Evolutionary conservation across 768 basidiomycete genomes (phyloP).

Genomic region (Coprinopsis strossmayeri): DNA sequence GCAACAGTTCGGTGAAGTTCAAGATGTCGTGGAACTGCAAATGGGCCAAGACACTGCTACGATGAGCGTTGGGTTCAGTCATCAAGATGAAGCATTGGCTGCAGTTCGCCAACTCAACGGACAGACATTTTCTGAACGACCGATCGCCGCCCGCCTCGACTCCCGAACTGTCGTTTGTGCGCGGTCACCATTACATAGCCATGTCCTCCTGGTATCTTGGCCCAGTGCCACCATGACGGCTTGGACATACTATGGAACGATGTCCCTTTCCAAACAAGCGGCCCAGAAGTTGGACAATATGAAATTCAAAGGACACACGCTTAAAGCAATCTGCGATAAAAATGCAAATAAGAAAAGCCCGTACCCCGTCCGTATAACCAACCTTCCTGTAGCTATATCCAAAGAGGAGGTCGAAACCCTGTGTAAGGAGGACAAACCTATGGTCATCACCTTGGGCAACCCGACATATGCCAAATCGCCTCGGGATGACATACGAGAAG

Average conservation of each 20-base stretch:
- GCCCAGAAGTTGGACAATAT: constrained; percentile 32
- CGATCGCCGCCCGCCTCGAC: constrained; percentile 24
- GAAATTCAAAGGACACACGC: constrained; percentile 29
- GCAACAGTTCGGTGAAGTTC: constrained; percentile 22
- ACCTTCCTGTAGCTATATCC: constrained; percentile 30
- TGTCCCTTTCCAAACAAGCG: constrained; percentile 36
- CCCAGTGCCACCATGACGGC: constrained; percentile 34
- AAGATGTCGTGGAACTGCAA: constrained; percentile 17
- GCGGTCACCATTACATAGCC: constrained; percentile 7
- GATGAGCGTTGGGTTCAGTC: constrained; percentile 24
- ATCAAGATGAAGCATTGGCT: constrained; percentile 21
- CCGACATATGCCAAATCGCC: constrained; percentile 30
- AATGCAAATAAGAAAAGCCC: constrained; percentile 22
- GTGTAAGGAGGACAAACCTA: constrained; percentile 20
- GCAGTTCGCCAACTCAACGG: constrained; percentile 29
- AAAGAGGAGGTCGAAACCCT: constrained; percentile 27
- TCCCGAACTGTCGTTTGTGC: constrained; percentile 13
- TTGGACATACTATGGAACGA: constrained; percentile 39
- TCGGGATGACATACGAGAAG: constrained; percentile 24
- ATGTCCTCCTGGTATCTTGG: constrained; percentile 24
- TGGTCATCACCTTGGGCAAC: constrained; percentile 23
- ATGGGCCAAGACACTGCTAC: constrained; percentile 14
- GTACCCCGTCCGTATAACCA: constrained; percentile 38
- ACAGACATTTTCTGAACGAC: constrained; percentile 17
- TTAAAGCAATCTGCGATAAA: constrained; percentile 32